Evolutionary conservation across 2,329 filamentous ascomycete genomes (phyloP).

Genomic region (Beauveria scarabaeidicola): DNA sequence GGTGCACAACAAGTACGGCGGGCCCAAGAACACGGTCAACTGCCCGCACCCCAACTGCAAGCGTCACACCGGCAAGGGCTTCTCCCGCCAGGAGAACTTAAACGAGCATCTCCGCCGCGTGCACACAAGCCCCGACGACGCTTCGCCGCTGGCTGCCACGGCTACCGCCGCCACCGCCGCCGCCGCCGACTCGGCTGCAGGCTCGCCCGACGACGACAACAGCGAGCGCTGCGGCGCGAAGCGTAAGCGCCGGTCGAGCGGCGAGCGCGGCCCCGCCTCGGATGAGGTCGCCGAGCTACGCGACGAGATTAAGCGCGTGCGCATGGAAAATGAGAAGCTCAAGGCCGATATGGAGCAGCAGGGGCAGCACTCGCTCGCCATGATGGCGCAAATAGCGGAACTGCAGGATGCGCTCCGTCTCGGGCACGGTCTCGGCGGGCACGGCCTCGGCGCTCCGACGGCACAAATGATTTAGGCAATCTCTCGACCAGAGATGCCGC

Average conservation of each 20-base stretch:
- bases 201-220: conserved; percentile 38
- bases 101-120: conserved; percentile 88
- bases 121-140: conserved; percentile 50
- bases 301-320: conserved; percentile 58
- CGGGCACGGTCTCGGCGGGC: conserved; percentile 25
- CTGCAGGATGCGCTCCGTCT: conserved; percentile 35
- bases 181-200: conserved; percentile 7
- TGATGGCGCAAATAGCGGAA: conserved; percentile 41
- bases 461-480: conserved; percentile 31
- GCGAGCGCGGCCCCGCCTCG: conserved; percentile 11
- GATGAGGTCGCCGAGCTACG: conserved; percentile 48
- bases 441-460: conserved; percentile 28
- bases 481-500: background rate
- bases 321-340: conserved; percentile 55
- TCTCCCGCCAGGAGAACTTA: conserved; percentile 87
- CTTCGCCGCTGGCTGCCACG: conserved; percentile 25
- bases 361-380: conserved; percentile 34
- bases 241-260: conserved; percentile 35
- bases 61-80: conserved; percentile 77
- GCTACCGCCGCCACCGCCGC: conserved; percentile 20
- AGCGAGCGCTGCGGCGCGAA: conserved; percentile 37
- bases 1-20: conserved; percentile 84
- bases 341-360: conserved; percentile 41
- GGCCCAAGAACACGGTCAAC: conserved; percentile 77
- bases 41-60: conserved; percentile 86